Percentiles rank a stretch among this genome's conserved stretches.
phyloP scores from a whole-genome alignment of 257 asterid species.

The Cynanchum wilfordii region DNA sequence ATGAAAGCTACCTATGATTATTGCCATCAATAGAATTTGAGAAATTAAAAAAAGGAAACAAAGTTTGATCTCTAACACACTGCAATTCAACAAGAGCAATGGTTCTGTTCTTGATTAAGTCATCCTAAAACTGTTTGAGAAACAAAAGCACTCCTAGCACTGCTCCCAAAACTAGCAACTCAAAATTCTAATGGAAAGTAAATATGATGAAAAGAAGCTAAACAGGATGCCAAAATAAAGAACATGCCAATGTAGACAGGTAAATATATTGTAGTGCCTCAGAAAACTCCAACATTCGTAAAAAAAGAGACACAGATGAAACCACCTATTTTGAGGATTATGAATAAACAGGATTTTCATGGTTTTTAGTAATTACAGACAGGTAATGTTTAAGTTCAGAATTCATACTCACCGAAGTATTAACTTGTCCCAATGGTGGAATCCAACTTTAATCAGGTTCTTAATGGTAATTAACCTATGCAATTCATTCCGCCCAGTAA shows the following conservation, averaged over 20 bases:
- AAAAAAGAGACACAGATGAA: not conserved
- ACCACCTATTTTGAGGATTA: not conserved
- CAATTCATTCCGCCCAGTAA: slow-evolving; percentile 75
- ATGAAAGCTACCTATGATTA: too few species aligned
- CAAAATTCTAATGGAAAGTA: not conserved
- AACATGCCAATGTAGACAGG: not conserved
- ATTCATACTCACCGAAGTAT: slow-evolving; percentile 48
- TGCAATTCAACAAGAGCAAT: not conserved
- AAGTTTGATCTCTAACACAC: not conserved
- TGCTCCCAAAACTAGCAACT: not conserved
- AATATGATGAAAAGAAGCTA: not conserved
- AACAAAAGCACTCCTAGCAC: too few species aligned
- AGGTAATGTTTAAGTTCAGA: not conserved
- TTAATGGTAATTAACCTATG: slow-evolving; percentile 49
- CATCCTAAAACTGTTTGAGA: not conserved
- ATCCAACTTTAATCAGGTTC: slow-evolving; percentile 65
- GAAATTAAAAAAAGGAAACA: too few species aligned
- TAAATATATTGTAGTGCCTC: not conserved
- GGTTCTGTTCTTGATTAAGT: not conserved
- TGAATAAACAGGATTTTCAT: not conserved
- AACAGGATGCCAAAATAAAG: not conserved
- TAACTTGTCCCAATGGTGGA: slow-evolving; percentile 66
- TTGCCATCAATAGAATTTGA: too few species aligned
- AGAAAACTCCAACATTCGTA: too few species aligned
- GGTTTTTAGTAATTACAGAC: not conserved